These are phyloP conservation scores for Debaryomyces robertsiae DNA, from an alignment of 1,139 yeast species.

Conservation along the genomic window DNA sequence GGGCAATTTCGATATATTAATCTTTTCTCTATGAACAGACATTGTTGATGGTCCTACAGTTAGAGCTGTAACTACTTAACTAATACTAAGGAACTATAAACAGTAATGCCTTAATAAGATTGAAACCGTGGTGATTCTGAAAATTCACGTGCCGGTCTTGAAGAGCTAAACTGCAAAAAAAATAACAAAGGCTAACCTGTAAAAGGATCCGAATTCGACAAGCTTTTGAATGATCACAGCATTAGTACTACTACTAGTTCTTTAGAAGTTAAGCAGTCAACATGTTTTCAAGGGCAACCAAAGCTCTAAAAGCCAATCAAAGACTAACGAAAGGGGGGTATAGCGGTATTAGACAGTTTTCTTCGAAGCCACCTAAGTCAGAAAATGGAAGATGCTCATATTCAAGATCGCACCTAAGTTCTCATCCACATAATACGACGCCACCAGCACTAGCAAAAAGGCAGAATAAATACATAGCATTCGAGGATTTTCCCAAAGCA, in stretches of 20 bases:
- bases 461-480: constrained; percentile 23
- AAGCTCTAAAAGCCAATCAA: neutral
- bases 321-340: neutral
- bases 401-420: constrained; percentile 7
- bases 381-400: constrained; percentile 9
- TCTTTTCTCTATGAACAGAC: constrained; percentile 43
- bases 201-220: neutral
- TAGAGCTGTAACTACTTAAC: no score
- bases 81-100: no score
- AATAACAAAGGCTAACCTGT: constrained; percentile 1
- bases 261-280: neutral
- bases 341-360: constrained; percentile 3
- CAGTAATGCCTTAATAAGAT: no score
- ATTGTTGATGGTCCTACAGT: constrained; percentile 23
- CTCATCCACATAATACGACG: constrained; percentile 5
- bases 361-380: constrained; percentile 17
- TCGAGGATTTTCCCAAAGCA: constrained; percentile 34
- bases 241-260: neutral
- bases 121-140: constrained; percentile 4
- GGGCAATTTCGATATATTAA: constrained; percentile 34
- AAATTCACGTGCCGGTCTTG: neutral
- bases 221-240: constrained; percentile 4
- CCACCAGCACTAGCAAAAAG: constrained; percentile 9
- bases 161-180: neutral
- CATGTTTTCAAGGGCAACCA: constrained; percentile 5